Evolutionary conservation across 2,329 filamentous ascomycete genomes (phyloP), one percentile per base, ranked within the genome.

Genomic region (Venturia nashicola): DNA sequence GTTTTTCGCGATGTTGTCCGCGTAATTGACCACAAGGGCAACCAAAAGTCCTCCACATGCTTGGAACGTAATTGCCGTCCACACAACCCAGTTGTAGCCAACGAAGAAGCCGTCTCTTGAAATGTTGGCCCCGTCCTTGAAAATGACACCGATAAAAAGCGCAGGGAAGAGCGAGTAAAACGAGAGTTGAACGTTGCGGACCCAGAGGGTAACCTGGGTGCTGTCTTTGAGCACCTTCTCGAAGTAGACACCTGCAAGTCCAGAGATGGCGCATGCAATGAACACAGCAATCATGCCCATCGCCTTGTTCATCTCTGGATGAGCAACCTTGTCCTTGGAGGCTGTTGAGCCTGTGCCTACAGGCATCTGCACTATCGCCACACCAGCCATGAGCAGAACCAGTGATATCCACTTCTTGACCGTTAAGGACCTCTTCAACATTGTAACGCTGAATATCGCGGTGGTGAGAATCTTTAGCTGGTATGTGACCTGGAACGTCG

Each of bases 391-490:
- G 23, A 99, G 81, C 14, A 96, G 76, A 20, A 96, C 72, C 18
- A 97, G 80, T 4, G 91, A 84, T 11, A 89, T 72, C 93, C 92
- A 97, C 72, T 89, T 89, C 69, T 86, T 87, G 14, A 82, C 70
- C 0, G 88, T 85, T 34, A 97, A 79, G 7, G 82, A 82, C 65
- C 88, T 83, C 27, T 86, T 85, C 20, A 97, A 80, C 72, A 97
- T 81, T 4, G 85, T 75, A 46, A 96, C 87, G 67, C 89, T 94
- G 75, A 96, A 96, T 39, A 97, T 75, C 2, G 94, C 92, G 0
- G 91, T 94, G 1, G 90, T 90, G 67, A 97, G 83, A 67, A 97
- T 94, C 83, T 97, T 97, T 65, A 97, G 80, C 76, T 99, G 93
- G 73, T 94, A 96, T 34, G 94, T 85, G 65, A 96, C 87, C 75